A percentile compares a stretch with the other conserved stretches of the same genome.
Conservation (phyloP, 768 basidiomycete species). For the Clathrus columnatus region DNA sequence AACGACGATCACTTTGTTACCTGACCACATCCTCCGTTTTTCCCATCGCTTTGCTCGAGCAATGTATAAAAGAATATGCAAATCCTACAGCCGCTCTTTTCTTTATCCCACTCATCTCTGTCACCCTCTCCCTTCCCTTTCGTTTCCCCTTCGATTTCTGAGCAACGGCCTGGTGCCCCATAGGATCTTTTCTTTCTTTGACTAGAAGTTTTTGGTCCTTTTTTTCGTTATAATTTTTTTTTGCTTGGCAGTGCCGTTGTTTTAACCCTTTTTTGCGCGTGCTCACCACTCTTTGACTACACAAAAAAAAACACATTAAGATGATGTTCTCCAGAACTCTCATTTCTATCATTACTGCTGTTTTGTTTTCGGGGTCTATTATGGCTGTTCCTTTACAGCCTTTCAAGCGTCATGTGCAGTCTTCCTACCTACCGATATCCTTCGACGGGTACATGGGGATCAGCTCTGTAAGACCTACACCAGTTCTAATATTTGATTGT, state of each 20-base stretch:
- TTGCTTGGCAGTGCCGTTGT: too few species aligned
- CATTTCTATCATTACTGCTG: background rate
- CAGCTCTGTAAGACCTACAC: constrained; percentile 21
- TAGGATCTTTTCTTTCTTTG: too few species aligned
- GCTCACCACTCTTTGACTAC: too few species aligned
- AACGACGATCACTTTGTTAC: too few species aligned
- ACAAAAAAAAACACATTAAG: too few species aligned
- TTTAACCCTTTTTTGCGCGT: too few species aligned
- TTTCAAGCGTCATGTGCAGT: background rate
- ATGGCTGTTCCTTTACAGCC: background rate
- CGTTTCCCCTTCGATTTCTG: background rate
- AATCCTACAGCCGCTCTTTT: background rate
- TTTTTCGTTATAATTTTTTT: too few species aligned
- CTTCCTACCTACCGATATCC: constrained; percentile 18
- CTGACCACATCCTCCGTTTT: too few species aligned
- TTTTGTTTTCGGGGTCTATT: background rate
- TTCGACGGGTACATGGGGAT: constrained; percentile 34
- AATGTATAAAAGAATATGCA: background rate
- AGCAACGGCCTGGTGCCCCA: too few species aligned
- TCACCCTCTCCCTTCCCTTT: background rate
- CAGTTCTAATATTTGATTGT: background rate
- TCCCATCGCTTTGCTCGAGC: too few species aligned
- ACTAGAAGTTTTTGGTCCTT: too few species aligned
- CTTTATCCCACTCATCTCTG: background rate
- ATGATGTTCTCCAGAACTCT: constrained; percentile 7